Conservation (phyloP, 148 eudicot genomes). For the Agrostemma githago region DNA sequence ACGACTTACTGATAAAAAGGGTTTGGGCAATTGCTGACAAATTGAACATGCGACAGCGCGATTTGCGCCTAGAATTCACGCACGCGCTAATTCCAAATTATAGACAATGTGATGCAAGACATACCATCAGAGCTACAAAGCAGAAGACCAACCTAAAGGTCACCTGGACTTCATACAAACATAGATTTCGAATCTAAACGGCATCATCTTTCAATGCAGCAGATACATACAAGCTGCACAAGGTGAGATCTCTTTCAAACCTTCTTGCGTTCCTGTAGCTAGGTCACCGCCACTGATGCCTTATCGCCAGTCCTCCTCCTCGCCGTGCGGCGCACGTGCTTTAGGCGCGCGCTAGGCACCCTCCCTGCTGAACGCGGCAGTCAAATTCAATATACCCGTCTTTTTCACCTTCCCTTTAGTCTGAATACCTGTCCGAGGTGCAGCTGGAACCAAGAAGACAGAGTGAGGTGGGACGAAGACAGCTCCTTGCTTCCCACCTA, state of each 20-base stretch:
- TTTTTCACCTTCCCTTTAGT: constrained; percentile 39
- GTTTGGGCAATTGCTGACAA: background rate
- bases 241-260: background rate
- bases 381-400: constrained; percentile 52
- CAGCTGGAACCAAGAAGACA: background rate
- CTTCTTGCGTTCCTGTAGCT: background rate
- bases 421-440: constrained; percentile 39
- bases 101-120: background rate
- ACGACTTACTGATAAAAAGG: background rate
- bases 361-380: constrained; percentile 54
- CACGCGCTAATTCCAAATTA: background rate
- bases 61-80: background rate
- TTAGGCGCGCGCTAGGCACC: constrained; percentile 48
- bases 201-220: background rate
- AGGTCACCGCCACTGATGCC: background rate
- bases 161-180: background rate
- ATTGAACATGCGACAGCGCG: background rate
- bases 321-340: constrained; percentile 35
- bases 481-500: too few species aligned
- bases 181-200: background rate
- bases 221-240: background rate
- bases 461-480: too few species aligned
- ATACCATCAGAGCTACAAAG: background rate
- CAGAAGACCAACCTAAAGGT: background rate
- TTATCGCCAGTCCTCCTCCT: constrained; percentile 28